Conservation (phyloP, 306 rosid genomes). For the Quercus mongolica region DNA sequence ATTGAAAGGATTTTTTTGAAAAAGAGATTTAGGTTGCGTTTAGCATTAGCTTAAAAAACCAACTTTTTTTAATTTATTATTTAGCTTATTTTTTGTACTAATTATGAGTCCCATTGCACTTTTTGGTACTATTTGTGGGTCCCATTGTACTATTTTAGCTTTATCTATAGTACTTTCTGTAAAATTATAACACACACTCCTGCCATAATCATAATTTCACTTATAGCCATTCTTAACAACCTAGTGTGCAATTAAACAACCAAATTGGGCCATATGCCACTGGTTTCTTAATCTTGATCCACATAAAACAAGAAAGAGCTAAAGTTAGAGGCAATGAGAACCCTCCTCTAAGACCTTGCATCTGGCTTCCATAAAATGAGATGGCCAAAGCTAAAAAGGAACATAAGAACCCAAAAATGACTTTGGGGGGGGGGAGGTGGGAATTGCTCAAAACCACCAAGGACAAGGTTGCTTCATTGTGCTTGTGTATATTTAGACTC, state of each 20-base stretch:
- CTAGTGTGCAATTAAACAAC: constrained; percentile 39
- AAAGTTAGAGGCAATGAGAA: constrained; percentile 48
- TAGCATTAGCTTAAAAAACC: too few relatives aligned
- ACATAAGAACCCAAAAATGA: constrained; percentile 24
- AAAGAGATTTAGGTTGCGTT: too few relatives aligned
- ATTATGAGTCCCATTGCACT: too few relatives aligned
- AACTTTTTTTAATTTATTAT: too few relatives aligned
- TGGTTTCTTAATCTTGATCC: constrained; percentile 54
- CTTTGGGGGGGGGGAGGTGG: constrained; percentile 1
- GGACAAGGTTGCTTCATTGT: constrained; percentile 40
- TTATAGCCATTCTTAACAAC: constrained; percentile 28
- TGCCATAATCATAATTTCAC: constrained; percentile 20
- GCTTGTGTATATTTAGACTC: constrained; percentile 39
- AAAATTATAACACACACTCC: background rate
- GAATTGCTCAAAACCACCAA: constrained; percentile 43
- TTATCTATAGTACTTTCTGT: background rate
- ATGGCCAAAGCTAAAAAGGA: constrained; percentile 28
- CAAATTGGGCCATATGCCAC: constrained; percentile 21
- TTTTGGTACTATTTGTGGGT: too few relatives aligned
- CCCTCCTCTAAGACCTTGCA: constrained; percentile 48
- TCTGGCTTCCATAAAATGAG: constrained; percentile 27
- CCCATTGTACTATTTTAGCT: too few relatives aligned
- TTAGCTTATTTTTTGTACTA: too few relatives aligned
- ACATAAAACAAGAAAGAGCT: constrained; percentile 52
- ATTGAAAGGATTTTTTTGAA: too few relatives aligned